Evolutionary conservation across 2,329 filamentous ascomycete genomes (phyloP).

Genomic region (Aureobasidium melanogenum): DNA sequence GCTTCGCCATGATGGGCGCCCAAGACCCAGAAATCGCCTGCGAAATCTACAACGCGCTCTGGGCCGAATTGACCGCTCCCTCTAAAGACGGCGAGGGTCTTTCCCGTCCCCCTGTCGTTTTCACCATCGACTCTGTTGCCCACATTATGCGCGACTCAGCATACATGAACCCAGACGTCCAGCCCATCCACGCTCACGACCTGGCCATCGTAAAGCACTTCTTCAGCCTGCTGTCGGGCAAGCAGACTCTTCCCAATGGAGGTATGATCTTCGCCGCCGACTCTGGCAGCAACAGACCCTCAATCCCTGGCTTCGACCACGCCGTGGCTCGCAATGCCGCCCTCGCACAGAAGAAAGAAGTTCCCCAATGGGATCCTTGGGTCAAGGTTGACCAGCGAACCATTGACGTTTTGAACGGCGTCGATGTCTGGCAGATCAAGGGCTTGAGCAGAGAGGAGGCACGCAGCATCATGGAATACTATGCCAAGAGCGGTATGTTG

Average conservation of each 20-base stretch:
- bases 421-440: constrained; percentile 48
- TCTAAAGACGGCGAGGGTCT: constrained; percentile 32
- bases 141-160: constrained; percentile 72
- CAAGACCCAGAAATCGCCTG: constrained; percentile 70
- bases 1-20: constrained; percentile 59
- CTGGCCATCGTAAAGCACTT: constrained; percentile 69
- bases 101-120: constrained; percentile 55
- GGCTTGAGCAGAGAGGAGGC: constrained; percentile 69
- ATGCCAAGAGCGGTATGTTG: constrained; percentile 75
- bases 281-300: constrained; percentile 60
- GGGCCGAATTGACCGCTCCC: constrained; percentile 62
- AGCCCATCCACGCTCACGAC: constrained; percentile 78
- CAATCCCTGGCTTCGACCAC: constrained; percentile 54
- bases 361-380: constrained; percentile 44
- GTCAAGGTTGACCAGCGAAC: constrained; percentile 44
- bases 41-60: constrained; percentile 71
- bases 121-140: constrained; percentile 68
- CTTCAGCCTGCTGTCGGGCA: constrained; percentile 59
- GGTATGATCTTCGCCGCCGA: constrained; percentile 70
- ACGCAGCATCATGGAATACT: constrained; percentile 81
- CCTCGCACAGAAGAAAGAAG: constrained; percentile 22
- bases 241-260: constrained; percentile 54
- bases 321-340: constrained; percentile 20
- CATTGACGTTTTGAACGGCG: constrained; percentile 35
- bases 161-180: constrained; percentile 63